These are phyloP conservation scores for Grigorovia yakushimaensis DNA, from an alignment of 805 yeast species.

Conservation along the genomic window DNA sequence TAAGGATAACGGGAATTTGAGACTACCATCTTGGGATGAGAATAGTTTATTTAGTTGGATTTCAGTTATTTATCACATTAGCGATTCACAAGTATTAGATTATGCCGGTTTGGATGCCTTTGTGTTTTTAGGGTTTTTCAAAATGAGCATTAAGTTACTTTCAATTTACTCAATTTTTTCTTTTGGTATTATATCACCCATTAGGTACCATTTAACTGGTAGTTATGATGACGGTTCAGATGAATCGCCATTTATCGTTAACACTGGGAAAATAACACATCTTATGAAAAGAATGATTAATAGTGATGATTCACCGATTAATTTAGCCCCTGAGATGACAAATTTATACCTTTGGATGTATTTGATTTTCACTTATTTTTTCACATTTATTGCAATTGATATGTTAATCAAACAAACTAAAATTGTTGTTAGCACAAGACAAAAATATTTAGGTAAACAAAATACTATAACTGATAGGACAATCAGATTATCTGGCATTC, in stretches of 20 bases:
- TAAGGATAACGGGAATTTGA: conserved; percentile 20
- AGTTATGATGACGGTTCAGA: conserved; percentile 54
- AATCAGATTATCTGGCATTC: conserved; percentile 78
- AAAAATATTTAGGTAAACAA: conserved; percentile 72
- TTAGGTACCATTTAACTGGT: conserved; percentile 77
- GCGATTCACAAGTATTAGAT: conserved; percentile 70
- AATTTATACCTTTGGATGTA: conserved; percentile 69
- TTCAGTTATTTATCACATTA: conserved; percentile 48
- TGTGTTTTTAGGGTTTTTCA: conserved; percentile 84
- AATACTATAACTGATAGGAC: conserved; percentile 88
- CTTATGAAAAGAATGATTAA: conserved; percentile 11
- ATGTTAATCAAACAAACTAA: conserved; percentile 60
- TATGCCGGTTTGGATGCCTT: conserved; percentile 92
- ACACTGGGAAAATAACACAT: neutral
- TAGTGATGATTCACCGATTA: conserved; percentile 17
- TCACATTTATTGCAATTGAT: conserved; percentile 57
- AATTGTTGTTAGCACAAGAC: conserved; percentile 69
- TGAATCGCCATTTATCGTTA: conserved; percentile 4
- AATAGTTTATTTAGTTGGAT: conserved; percentile 74
- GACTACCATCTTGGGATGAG: conserved; percentile 28
- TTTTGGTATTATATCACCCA: conserved; percentile 68
- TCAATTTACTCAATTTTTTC: conserved; percentile 60
- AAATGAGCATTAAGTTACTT: conserved; percentile 69
- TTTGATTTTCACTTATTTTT: conserved; percentile 75
- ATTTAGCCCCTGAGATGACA: conserved; percentile 33